phyloP scores from a whole-genome alignment of 2,329 filamentous ascomycete species.

The Penicillium palitans region DNA sequence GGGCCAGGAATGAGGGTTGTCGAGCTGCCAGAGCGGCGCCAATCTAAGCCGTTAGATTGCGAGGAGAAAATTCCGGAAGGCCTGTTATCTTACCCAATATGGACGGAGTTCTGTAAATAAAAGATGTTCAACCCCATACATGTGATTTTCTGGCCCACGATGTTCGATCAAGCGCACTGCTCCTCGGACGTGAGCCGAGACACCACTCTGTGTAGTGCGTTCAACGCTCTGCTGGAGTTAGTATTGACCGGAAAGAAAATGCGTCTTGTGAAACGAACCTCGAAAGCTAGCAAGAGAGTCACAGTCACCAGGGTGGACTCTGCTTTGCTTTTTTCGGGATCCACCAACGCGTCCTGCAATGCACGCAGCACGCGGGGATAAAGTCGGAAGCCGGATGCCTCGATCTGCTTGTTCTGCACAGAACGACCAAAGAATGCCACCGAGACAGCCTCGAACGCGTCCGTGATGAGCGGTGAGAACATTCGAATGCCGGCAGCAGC shows the following conservation, averaged over 20 bases:
- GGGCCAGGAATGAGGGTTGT: slow-evolving; percentile 38
- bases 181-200: slow-evolving; percentile 37
- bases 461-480: slow-evolving; percentile 41
- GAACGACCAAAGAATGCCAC: slow-evolving; percentile 43
- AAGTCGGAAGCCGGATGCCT: slow-evolving; percentile 34
- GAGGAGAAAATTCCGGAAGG: background rate
- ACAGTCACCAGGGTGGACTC: slow-evolving; percentile 43
- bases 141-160: slow-evolving; percentile 42
- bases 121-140: slow-evolving; percentile 42
- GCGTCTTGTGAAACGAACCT: slow-evolving; percentile 22
- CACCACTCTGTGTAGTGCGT: slow-evolving; percentile 35
- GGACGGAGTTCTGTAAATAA: slow-evolving; percentile 42
- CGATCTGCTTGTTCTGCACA: slow-evolving; percentile 36
- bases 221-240: slow-evolving; percentile 35
- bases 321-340: slow-evolving; percentile 39
- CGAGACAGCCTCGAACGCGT: slow-evolving; percentile 41
- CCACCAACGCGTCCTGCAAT: slow-evolving; percentile 39
- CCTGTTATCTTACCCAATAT: slow-evolving; percentile 36
- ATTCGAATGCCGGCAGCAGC: slow-evolving; percentile 42
- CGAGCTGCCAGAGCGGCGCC: slow-evolving; percentile 34
- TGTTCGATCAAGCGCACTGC: slow-evolving; percentile 41
- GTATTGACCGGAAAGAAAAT: background rate
- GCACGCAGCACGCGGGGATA: slow-evolving; percentile 39
- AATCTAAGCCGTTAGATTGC: slow-evolving; percentile 24
- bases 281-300: slow-evolving; percentile 40